phyloP scores from a whole-genome alignment of 164 flowering plant genomes.

The Cinnamomum micranthum region DNA sequence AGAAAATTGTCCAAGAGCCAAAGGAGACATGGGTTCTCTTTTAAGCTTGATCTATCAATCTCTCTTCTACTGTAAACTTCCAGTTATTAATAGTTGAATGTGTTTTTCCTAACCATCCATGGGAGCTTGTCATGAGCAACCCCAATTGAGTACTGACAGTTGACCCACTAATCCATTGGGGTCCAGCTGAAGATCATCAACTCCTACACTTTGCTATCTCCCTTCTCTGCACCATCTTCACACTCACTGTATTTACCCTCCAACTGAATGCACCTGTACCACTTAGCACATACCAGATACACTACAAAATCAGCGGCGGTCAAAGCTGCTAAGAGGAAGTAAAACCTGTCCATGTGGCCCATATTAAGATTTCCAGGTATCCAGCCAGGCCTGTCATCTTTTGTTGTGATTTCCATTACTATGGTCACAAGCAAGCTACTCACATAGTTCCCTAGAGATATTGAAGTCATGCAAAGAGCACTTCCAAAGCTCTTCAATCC shows the following conservation, averaged over 20 bases:
- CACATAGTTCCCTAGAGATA: constrained; percentile 81
- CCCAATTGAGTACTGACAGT: no score
- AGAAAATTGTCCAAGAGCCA: no score
- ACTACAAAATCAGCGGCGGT: constrained; percentile 50
- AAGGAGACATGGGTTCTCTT: no score
- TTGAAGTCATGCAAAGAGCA: constrained; percentile 91
- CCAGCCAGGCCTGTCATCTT: constrained; percentile 73
- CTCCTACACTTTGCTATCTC: no score
- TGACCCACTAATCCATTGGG: no score
- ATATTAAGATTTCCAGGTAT: constrained; percentile 81
- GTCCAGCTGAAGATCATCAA: no score
- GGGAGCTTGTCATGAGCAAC: no score
- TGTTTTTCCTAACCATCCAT: no score
- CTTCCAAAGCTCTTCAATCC: constrained; percentile 91
- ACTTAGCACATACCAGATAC: constrained; percentile 60
- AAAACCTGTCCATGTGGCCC: constrained; percentile 82
- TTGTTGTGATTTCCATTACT: constrained; percentile 69
- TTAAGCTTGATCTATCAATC: no score
- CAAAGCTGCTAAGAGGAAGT: constrained; percentile 69
- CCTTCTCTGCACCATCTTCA: not conserved
- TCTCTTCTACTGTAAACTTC: no score
- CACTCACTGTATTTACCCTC: constrained; percentile 23
- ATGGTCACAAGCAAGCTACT: constrained; percentile 71
- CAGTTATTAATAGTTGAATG: no score
- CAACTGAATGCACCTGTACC: constrained; percentile 63